Evolutionary conservation across 1,284 basidiomycete species (phyloP).

Genomic region (Cystobasidium sp.): DNA sequence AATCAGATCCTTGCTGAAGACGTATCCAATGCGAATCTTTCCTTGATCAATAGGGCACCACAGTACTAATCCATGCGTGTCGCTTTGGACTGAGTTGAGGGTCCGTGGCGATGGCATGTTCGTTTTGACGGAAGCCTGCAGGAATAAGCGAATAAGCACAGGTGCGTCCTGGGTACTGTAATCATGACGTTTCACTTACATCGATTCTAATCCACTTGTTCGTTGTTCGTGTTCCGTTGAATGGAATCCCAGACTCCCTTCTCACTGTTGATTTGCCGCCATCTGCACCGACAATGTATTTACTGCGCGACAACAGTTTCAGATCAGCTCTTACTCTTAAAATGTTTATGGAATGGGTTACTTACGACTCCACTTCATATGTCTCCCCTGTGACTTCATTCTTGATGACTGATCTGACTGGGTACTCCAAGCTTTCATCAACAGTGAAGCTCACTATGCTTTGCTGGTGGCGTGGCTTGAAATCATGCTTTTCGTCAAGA

Average conservation of each 20-base stretch:
- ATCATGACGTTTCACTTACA: not conserved
- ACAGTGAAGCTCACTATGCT: slow-evolving; percentile 25
- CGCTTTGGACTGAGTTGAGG: slow-evolving; percentile 45
- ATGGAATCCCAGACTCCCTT: slow-evolving; percentile 38
- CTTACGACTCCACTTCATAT: slow-evolving; percentile 42
- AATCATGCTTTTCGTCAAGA: slow-evolving; percentile 29
- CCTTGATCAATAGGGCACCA: slow-evolving; percentile 46
- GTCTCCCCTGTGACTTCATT: slow-evolving; percentile 27
- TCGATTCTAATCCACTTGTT: slow-evolving; percentile 47
- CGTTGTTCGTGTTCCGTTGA: slow-evolving; percentile 31
- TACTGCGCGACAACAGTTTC: slow-evolving; percentile 23
- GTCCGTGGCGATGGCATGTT: slow-evolving; percentile 44
- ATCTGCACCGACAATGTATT: slow-evolving; percentile 45
- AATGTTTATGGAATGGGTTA: not conserved
- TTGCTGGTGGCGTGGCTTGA: slow-evolving; percentile 23
- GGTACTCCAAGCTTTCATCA: slow-evolving; percentile 38
- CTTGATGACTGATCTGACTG: slow-evolving; percentile 27
- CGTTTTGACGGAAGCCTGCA: slow-evolving; percentile 42
- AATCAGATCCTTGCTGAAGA: slow-evolving; percentile 31
- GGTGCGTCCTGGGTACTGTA: too few relatives aligned
- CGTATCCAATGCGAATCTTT: slow-evolving; percentile 44
- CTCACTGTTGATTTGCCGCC: slow-evolving; percentile 42
- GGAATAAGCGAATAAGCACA: not conserved
- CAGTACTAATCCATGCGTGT: slow-evolving; percentile 43
- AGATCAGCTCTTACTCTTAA: not conserved